Evolutionary conservation across 2,329 filamentous ascomycete species (phyloP).

Genomic region (Alternaria conjuncta): DNA sequence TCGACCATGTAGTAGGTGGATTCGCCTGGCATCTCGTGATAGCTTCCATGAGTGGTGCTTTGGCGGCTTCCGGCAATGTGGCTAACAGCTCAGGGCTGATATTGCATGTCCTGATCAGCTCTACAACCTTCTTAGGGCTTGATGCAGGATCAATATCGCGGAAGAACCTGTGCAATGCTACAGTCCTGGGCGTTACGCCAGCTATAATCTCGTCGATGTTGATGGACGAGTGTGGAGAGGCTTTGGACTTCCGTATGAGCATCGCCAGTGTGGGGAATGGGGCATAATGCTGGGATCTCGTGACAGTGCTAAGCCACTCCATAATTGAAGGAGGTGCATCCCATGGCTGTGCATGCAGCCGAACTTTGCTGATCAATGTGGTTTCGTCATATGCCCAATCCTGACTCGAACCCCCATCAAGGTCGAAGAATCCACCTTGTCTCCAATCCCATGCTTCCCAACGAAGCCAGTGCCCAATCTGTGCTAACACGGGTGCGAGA

Average conservation of each 20-base stretch:
- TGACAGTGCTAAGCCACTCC: constrained; percentile 53
- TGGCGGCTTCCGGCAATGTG: constrained; percentile 83
- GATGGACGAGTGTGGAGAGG: constrained; percentile 46
- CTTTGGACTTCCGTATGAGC: constrained; percentile 46
- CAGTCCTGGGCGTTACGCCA: constrained; percentile 59
- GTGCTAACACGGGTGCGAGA: constrained; percentile 77
- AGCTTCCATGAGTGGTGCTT: constrained; percentile 79
- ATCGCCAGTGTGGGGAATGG: constrained; percentile 48
- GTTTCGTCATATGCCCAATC: constrained; percentile 64
- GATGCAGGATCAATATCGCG: constrained; percentile 50
- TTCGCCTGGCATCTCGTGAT: constrained; percentile 84
- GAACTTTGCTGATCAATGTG: constrained; percentile 35
- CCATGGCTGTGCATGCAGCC: constrained; percentile 43
- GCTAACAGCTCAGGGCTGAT: constrained; percentile 74
- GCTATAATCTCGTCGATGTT: constrained; percentile 46
- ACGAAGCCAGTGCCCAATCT: constrained; percentile 81
- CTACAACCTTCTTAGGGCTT: constrained; percentile 68
- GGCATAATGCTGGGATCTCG: constrained; percentile 36
- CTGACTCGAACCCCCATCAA: constrained; percentile 64
- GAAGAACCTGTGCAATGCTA: constrained; percentile 74
- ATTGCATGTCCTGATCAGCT: constrained; percentile 74
- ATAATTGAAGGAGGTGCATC: constrained; percentile 65
- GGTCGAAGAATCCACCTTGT: constrained; percentile 62
- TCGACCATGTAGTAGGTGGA: constrained; percentile 78
- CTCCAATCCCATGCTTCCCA: constrained; percentile 69